These are phyloP conservation scores for Xerocomus potaroensis DNA, from an alignment of 768 basidiomycete species.

Conservation along the genomic window DNA sequence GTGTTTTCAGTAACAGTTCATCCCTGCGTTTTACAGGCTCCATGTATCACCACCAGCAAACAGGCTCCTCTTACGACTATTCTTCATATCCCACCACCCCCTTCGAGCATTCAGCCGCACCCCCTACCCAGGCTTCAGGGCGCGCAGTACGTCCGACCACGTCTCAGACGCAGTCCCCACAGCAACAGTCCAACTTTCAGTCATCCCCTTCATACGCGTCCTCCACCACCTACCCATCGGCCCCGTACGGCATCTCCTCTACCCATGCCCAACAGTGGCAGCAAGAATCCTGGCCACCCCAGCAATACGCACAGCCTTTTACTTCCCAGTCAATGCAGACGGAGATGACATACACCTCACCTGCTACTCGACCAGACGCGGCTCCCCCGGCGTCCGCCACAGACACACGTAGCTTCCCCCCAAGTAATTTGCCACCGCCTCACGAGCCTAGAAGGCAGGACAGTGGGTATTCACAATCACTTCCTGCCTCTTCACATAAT, in stretches of 20 bases:
- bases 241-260: conserved; percentile 27
- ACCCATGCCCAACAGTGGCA: conserved; percentile 38
- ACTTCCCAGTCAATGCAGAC: conserved; percentile 32
- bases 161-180: conserved; percentile 32
- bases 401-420: conserved; percentile 30
- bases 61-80: conserved; percentile 49
- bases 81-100: conserved; percentile 35
- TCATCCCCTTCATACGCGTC: conserved; percentile 28
- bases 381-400: conserved; percentile 26
- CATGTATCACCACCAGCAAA: conserved; percentile 49
- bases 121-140: conserved; percentile 28
- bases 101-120: conserved; percentile 21
- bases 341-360: conserved; percentile 33
- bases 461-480: conserved; percentile 28
- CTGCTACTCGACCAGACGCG: conserved; percentile 31
- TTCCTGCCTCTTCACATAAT: conserved; percentile 23
- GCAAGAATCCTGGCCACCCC: conserved; percentile 37
- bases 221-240: conserved; percentile 27
- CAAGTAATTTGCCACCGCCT: conserved; percentile 20
- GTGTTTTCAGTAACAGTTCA: conserved; percentile 22
- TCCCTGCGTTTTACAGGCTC: conserved; percentile 51
- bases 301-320: conserved; percentile 30
- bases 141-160: conserved; percentile 28
- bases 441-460: conserved; percentile 34
- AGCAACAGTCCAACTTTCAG: conserved; percentile 25